Percentiles rank a stretch among this genome's conserved stretches.
These are phyloP conservation scores for Clavispora phyllophila DNA, from an alignment of 805 yeast genomes.

Conservation along the genomic window DNA sequence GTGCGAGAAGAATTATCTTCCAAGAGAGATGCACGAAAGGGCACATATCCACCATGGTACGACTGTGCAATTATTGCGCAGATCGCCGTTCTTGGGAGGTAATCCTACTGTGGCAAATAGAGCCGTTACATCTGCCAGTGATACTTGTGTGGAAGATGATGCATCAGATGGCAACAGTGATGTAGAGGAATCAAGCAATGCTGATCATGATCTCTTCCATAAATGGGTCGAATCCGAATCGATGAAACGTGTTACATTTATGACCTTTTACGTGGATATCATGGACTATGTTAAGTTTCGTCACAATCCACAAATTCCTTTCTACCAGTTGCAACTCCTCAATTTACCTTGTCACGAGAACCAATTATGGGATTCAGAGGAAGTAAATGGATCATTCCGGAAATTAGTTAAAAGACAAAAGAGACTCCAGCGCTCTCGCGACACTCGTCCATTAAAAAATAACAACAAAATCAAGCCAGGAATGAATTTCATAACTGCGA, in stretches of 20 bases:
- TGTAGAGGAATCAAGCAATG: constrained; percentile 8
- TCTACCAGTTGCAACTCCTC: constrained; percentile 35
- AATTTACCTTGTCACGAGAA: constrained; percentile 40
- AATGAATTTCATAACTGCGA: constrained; percentile 14
- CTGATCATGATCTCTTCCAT: constrained; percentile 39
- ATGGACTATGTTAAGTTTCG: constrained; percentile 76
- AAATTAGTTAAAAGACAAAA: constrained; percentile 34
- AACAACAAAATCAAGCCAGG: constrained; percentile 5
- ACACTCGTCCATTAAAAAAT: constrained; percentile 7
- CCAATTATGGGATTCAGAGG: constrained; percentile 34
- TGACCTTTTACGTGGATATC: constrained; percentile 79
- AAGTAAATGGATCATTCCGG: constrained; percentile 34
- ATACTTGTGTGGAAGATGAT: constrained; percentile 30
- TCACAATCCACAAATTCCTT: constrained; percentile 49
- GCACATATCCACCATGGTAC: constrained; percentile 86
- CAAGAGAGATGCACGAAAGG: constrained; percentile 70
- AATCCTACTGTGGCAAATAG: constrained; percentile 42
- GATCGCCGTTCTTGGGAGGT: constrained; percentile 75
- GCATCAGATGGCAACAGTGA: constrained; percentile 8
- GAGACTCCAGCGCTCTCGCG: constrained; percentile 12
- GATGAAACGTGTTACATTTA: constrained; percentile 69
- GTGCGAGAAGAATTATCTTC: constrained; percentile 70
- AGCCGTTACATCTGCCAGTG: constrained; percentile 18
- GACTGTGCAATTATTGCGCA: constrained; percentile 67
- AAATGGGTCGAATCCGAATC: constrained; percentile 80